These are phyloP conservation scores for Pythium rishiriense DNA, from an alignment of 352 stramenopile species.

Conservation along the genomic window DNA sequence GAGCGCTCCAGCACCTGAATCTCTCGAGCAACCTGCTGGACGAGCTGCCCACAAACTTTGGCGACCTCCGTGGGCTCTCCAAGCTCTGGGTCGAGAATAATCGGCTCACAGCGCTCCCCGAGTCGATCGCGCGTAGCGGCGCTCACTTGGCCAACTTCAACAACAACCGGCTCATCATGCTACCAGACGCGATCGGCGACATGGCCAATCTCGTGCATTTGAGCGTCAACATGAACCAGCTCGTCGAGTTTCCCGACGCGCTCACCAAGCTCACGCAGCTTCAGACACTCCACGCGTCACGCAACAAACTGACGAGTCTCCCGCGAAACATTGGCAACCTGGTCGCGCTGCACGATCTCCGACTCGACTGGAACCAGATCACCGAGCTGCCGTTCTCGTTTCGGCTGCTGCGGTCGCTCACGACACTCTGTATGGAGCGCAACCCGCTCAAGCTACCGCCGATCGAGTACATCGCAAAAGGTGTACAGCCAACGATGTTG, in stretches of 20 bases:
- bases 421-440: conserved; percentile 56
- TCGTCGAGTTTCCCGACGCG: conserved; percentile 44
- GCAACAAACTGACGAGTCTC: conserved; percentile 44
- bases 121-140: conserved; percentile 41
- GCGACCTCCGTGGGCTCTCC: conserved; percentile 33
- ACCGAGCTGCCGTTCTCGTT: conserved; percentile 69
- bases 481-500: conserved; percentile 42
- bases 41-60: conserved; percentile 44
- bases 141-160: conserved; percentile 44
- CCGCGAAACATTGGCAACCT: conserved; percentile 56
- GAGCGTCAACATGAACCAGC: conserved; percentile 55
- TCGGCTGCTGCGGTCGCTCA: conserved; percentile 34
- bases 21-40: conserved; percentile 57
- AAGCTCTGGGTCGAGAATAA: conserved; percentile 63
- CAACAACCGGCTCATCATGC: conserved; percentile 36
- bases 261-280: conserved; percentile 39
- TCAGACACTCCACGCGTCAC: conserved; percentile 41
- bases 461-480: conserved; percentile 46
- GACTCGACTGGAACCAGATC: conserved; percentile 66
- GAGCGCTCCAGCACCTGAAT: conserved; percentile 38
- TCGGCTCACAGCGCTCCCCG: conserved; percentile 38
- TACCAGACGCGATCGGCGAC: conserved; percentile 43
- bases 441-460: conserved; percentile 56
- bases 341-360: conserved; percentile 42
- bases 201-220: conserved; percentile 44